Base-by-base conservation (phyloP, 2,329 filamentous ascomycete genomes). In the Ceratocystis ficicola region DNA sequence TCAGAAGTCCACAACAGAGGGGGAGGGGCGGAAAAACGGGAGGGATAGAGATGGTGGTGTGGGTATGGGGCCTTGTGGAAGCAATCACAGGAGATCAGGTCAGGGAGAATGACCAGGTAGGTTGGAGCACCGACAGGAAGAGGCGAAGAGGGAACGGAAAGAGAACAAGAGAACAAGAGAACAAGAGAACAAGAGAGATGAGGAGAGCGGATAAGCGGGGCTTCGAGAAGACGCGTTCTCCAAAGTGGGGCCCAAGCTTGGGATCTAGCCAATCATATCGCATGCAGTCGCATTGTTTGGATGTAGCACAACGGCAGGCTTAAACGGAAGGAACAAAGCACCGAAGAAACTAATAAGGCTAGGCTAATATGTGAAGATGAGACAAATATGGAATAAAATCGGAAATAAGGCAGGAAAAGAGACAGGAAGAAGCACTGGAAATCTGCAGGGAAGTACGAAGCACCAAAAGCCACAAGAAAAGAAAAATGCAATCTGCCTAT, bases 271-370 rank as follows among this genome's bases (percentile, higher is more conserved):
- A 57, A 55, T 41, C 12, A 62, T 10, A 59, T 59, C 1, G 55
- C 5, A 15, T n/a, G 7, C 3, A 3, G 25, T n/a, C 15, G 30
- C 15, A 32, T 20, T 59, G 55, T 20, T 59, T 32, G 7, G 55
- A 59, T 59, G 52, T 59, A 32, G 52, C 52, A 59, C 52, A 59
- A 59, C 17, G 55, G 55, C 25, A 59, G 55, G 30, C 55, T 32
- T 59, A 20, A 28, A 59, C 15, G 55, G 55, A 59, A 59, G 55
- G 55, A 59, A 20, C 55, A 59, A 41, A 59, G 55, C 28, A 59
- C 25, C 36, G 28, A 36, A 59, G 55, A 59, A 59, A 59, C 55
- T 36, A 32, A 59, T 59, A 59, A 36, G 55, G 55, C 55, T 59
- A 28, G 55, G 55, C 30, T 59, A n/a, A 36, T 59, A 36, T 32